These are phyloP conservation scores for Beauveria medogensis DNA, from an alignment of 2,329 filamentous ascomycete species.

Conservation along the genomic window DNA sequence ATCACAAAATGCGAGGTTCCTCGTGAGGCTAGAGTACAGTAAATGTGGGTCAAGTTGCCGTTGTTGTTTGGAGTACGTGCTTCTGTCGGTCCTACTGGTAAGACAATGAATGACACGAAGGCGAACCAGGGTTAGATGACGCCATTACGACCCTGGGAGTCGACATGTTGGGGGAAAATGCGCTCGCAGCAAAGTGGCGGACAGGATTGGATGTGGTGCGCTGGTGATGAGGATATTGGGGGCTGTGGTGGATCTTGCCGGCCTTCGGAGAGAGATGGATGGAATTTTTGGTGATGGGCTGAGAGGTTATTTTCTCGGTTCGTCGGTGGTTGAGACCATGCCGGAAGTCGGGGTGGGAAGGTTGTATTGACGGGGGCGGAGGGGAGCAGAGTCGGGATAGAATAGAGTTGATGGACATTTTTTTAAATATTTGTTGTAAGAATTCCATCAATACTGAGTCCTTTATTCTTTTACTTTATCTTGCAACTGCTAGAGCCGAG, in stretches of 20 bases:
- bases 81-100: too few species aligned
- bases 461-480: too few species aligned
- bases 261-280: conserved; percentile 1
- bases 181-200: not conserved
- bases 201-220: not conserved
- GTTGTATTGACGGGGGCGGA: not conserved
- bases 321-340: conserved; percentile 8
- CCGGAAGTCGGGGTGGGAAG: not conserved
- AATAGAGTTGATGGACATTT: too few species aligned
- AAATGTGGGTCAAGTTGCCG: too few species aligned
- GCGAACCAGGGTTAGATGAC: conserved; percentile 10
- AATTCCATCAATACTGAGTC: too few species aligned
- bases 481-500: too few species aligned
- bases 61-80: too few species aligned
- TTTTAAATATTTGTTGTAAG: too few species aligned
- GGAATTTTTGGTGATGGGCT: not conserved
- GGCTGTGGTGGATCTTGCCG: not conserved
- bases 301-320: conserved; percentile 1
- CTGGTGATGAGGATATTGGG: not conserved
- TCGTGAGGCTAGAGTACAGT: not conserved
- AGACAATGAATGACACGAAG: not conserved
- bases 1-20: not conserved
- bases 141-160: conserved; percentile 10
- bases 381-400: too few species aligned
- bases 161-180: not conserved